Evolutionary conservation across 2,329 filamentous ascomycete genomes (phyloP).

Genomic region (Colletotrichum lupini): DNA sequence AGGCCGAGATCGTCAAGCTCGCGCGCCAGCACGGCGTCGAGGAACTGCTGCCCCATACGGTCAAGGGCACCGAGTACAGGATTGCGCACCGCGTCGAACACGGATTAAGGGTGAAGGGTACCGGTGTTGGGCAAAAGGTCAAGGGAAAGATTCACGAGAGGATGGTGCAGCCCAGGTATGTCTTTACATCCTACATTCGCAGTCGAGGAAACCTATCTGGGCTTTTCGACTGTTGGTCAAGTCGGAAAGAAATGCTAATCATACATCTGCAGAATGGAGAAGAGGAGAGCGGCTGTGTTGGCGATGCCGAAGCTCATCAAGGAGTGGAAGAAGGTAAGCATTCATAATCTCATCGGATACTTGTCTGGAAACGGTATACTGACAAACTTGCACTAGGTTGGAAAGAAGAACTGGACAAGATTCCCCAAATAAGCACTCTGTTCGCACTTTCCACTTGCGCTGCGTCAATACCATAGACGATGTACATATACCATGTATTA

Average conservation of each 20-base stretch:
- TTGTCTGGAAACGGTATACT: slow-evolving; percentile 42
- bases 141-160: slow-evolving; percentile 97
- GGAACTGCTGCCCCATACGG: slow-evolving; percentile 80
- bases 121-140: slow-evolving; percentile 89
- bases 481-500: slow-evolving; percentile 37
- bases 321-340: slow-evolving; percentile 88
- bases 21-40: slow-evolving; percentile 83
- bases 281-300: slow-evolving; percentile 91
- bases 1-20: slow-evolving; percentile 91
- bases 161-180: slow-evolving; percentile 79
- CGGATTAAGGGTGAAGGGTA: slow-evolving; percentile 89
- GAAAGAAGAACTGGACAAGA: slow-evolving; percentile 66
- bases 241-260: slow-evolving; percentile 43
- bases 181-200: slow-evolving; percentile 34
- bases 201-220: neutral
- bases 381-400: slow-evolving; percentile 55
- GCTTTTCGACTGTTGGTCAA: neutral
- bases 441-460: slow-evolving; percentile 10
- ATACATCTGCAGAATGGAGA: slow-evolving; percentile 73
- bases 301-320: slow-evolving; percentile 93
- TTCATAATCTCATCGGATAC: slow-evolving; percentile 25
- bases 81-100: slow-evolving; percentile 80
- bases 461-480: slow-evolving; percentile 12
- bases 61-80: slow-evolving; percentile 79
- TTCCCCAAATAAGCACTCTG: slow-evolving; percentile 62